Base-by-base conservation (phyloP, 2,329 filamentous ascomycete species). In the Amesomyces nigricolor region DNA sequence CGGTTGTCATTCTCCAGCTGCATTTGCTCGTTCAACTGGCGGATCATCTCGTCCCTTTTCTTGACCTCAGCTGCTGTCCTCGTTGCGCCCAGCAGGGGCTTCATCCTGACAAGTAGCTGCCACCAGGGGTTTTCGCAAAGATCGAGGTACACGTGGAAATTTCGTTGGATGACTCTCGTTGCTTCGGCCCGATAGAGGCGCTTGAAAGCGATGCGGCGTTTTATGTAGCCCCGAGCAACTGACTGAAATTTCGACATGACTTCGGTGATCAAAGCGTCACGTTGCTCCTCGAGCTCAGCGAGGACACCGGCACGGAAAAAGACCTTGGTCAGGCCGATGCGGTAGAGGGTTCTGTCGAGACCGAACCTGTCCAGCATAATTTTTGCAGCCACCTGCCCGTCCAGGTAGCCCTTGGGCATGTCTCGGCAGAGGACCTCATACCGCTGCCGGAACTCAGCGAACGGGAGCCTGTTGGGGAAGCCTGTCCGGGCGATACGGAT, bases 291-390 rank as follows among this genome's bases (percentile, higher is more conserved):
- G 13, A 99, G 78, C 70, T 99, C 94, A 38, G 94, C 94, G 46
- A 99, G 80, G 2, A 99, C 92, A 57, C 94, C 94, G 43, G 94
- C 91, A 59, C 95, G 82, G 79, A 99, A 99, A 75, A 99, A 99
- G 11, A 99, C 92, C 71, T 99, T 99, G 22, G 91, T 96, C 55
- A 96, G 77, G 64, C 94, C 94, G 55, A 99, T 91, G 19, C 95
- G 88, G 71, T 95, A 99, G 61, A 95, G 81, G 10, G 89, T 80
- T 61, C 79, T 86, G 69, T 99, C 94, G 63, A 99, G 79, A 16
- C 85, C 85, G 43, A 99, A 82, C 70, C 89, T 91, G 64, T 95
- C 88, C 5, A 99, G 80, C 79, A 99, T 97, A 58, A 94, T 81
- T 19, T 82, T 83, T 16, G 91, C 89, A 1, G 86, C 90, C 16